These are phyloP conservation scores for Myxozyma melibiosi DNA, from an alignment of 805 yeast genomes.

Conservation along the genomic window DNA sequence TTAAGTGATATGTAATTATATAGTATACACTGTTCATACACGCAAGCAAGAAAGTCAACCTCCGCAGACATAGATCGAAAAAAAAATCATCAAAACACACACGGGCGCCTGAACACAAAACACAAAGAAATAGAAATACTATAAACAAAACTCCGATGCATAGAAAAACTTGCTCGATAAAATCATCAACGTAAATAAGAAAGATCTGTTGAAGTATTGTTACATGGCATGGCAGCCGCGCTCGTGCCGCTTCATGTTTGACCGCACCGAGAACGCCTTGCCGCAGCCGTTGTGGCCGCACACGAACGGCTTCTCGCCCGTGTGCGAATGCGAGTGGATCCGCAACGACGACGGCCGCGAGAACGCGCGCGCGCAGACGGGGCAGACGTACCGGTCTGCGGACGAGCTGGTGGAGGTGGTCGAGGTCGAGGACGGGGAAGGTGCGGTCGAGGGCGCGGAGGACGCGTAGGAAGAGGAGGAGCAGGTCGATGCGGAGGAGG, in stretches of 20 bases:
- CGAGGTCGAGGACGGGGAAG: slow-evolving; percentile 8
- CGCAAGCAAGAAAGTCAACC: neutral
- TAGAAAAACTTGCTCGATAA: neutral
- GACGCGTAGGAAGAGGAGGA: neutral
- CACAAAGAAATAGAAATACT: neutral
- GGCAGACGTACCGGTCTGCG: slow-evolving; percentile 40
- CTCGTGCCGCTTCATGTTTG: slow-evolving; percentile 82
- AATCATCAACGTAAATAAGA: neutral
- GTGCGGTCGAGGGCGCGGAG: neutral
- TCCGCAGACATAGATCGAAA: neutral
- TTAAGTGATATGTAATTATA: too few species aligned
- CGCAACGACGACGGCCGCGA: slow-evolving; percentile 81
- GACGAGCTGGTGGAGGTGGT: slow-evolving; percentile 2
- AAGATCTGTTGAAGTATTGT: neutral
- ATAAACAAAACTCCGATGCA: slow-evolving; percentile 2
- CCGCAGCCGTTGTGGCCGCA: slow-evolving; percentile 73
- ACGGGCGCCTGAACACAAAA: neutral
- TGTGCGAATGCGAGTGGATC: slow-evolving; percentile 81
- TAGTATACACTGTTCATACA: neutral
- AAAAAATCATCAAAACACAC: neutral
- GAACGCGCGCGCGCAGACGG: slow-evolving; percentile 72
- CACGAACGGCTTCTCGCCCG: slow-evolving; percentile 73
- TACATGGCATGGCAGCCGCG: slow-evolving; percentile 39
- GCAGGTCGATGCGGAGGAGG: neutral
- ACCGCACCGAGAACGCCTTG: slow-evolving; percentile 71